phyloP scores from a whole-genome alignment of 129 eudicot genomes.

The Pittosporum tobira region DNA sequence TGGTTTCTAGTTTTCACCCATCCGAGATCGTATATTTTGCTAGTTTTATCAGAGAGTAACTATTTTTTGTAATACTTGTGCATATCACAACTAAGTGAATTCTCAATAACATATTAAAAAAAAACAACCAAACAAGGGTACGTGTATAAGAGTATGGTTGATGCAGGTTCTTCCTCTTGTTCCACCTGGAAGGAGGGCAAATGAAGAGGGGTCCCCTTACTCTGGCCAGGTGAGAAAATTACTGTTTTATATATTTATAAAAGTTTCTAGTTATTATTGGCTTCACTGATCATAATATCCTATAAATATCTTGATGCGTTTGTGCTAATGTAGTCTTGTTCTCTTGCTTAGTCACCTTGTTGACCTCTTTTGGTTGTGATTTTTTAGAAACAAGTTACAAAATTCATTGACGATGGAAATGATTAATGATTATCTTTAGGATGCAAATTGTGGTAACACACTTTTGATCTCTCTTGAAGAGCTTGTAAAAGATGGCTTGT shows the following conservation, averaged over 20 bases:
- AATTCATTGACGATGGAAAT: not conserved
- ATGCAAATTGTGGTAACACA: slow-evolving; percentile 97
- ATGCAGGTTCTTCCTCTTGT: slow-evolving; percentile 98
- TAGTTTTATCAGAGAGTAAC: too few species aligned
- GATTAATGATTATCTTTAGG: slow-evolving; percentile 44
- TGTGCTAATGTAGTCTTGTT: not conserved
- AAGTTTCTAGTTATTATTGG: too few species aligned
- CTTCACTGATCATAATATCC: too few species aligned
- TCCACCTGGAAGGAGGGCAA: slow-evolving; percentile 93
- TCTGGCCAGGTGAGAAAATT: slow-evolving; percentile 70
- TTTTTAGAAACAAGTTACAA: slow-evolving; percentile 2
- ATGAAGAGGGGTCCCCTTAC: slow-evolving; percentile 92
- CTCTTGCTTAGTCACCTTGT: slow-evolving; percentile 12
- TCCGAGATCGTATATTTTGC: too few species aligned
- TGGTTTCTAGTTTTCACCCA: not conserved
- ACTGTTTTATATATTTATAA: too few species aligned
- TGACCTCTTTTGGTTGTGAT: not conserved
- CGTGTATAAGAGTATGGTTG: not conserved
- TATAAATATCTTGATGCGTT: too few species aligned
- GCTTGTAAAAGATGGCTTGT: slow-evolving; percentile 90
- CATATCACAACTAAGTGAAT: not conserved
- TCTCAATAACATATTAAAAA: not conserved
- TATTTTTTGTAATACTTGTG: not conserved
- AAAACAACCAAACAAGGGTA: too few species aligned
- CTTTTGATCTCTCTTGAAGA: slow-evolving; percentile 90